Conservation (phyloP, 768 basidiomycete species). For the Suillus discolor region DNA sequence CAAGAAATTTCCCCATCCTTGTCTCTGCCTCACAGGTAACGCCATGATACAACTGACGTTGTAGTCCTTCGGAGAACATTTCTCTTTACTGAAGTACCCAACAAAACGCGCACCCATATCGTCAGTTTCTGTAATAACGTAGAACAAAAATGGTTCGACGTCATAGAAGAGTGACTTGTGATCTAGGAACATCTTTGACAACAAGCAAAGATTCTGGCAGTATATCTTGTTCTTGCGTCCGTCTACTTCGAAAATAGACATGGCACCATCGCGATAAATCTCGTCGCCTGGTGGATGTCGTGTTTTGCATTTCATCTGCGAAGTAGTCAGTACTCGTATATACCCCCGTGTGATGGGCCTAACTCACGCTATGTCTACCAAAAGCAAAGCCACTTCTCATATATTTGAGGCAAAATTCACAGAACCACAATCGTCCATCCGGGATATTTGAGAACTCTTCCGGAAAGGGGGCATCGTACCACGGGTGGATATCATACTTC, state of each 20-base stretch:
- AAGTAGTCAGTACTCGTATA: constrained; percentile 17
- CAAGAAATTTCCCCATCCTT: constrained; percentile 95
- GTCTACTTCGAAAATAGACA: constrained; percentile 97
- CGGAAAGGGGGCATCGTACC: constrained; percentile 99
- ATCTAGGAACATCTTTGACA: constrained; percentile 99
- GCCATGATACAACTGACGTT: constrained; percentile 99
- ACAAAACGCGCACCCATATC: constrained; percentile 91
- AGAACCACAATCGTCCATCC: constrained; percentile 93
- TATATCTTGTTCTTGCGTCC: constrained; percentile 99
- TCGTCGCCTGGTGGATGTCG: constrained; percentile 98
- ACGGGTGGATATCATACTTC: constrained; percentile 90
- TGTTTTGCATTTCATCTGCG: constrained; percentile 90
- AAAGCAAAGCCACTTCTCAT: constrained; percentile 94
- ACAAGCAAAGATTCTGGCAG: constrained; percentile 95
- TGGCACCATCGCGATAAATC: constrained; percentile 86
- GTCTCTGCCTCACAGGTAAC: constrained; percentile 88
- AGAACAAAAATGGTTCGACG: constrained; percentile 98
- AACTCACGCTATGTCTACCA: constrained; percentile 77
- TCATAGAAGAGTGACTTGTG: constrained; percentile 99
- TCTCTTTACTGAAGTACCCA: constrained; percentile 99
- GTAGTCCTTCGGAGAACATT: constrained; percentile 92
- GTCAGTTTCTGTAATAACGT: constrained; percentile 93
- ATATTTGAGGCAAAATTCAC: constrained; percentile 97
- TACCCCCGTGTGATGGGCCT: neutral
- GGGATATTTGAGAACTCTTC: constrained; percentile 94